Evolutionary conservation across 352 stramenopile genomes (phyloP), one percentile per base, ranked within the genome.

Genomic region (Thalassiosira allenii): DNA sequence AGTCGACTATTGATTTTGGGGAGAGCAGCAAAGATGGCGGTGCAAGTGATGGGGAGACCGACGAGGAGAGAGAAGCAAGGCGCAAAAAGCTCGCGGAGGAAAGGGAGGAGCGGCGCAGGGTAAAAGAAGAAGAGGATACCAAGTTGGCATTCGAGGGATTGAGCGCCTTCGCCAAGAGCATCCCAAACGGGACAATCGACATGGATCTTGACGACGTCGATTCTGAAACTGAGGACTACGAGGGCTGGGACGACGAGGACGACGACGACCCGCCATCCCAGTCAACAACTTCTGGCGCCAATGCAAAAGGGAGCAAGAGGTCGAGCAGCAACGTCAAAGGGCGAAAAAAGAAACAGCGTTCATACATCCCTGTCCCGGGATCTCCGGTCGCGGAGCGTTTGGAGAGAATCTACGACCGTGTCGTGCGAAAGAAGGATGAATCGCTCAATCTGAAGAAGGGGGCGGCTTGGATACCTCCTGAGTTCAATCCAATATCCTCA

Each of bases 381-480:
- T 63, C 53, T 63, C 53, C 4, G 17, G 34, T 63, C 2, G 25
- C 22, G 53, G 2, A 63, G 34, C 34, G 34, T 27, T 63, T 63
- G 22, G 30, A 41, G n/a, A 33, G 30, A 20, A 41, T 63, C 34
- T 22, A 63, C 12, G 25, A 63, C 22, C 30, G 25, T 25, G 37
- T 47, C 37, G 17, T 17, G 17, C 17, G 8, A 17, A 47, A 47
- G 37, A 47, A 47, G 37, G 37, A 47, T 47, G n/a, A n/a, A n/a
- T 17, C 37, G 37, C 37, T 47, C 23, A 25, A 27, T 33, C 53
- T 63, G n/a, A 63, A 41, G 5, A 63, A 33, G 53, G 34, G 34
- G 23, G 34, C 53, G 34, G 34, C 25, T n/a, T 63, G 53, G 53
- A 63, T 63, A 33, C 34, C 53, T 63, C 53, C 53, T 41, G n/a